Percentiles rank a stretch among this genome's conserved stretches.
Conservation (phyloP, 1,284 basidiomycete genomes). For the Xerocomus minutiporus region DNA sequence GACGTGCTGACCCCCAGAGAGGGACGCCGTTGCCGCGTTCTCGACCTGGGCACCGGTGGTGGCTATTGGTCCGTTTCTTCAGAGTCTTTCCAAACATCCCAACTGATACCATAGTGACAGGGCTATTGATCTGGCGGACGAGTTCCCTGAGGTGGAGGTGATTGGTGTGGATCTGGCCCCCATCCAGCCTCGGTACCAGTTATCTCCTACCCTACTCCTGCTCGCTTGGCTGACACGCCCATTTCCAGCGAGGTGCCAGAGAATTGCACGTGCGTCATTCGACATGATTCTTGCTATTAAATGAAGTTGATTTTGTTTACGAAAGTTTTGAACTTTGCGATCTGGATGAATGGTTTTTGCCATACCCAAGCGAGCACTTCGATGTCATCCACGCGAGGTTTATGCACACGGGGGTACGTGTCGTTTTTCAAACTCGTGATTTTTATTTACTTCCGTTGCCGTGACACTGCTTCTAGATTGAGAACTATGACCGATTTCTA, state of each 20-base stretch:
- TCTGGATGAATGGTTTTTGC: constrained; percentile 51
- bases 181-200: constrained; percentile 57
- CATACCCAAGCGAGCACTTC: constrained; percentile 57
- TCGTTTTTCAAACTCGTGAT: not conserved
- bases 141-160: constrained; percentile 61
- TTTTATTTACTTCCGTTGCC: not conserved
- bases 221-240: constrained; percentile 13
- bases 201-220: constrained; percentile 4
- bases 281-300: constrained; percentile 4
- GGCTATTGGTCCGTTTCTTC: constrained; percentile 47
- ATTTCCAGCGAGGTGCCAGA: constrained; percentile 52
- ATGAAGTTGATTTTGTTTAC: constrained; percentile 5
- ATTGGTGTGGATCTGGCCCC: constrained; percentile 67
- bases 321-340: constrained; percentile 65
- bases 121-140: constrained; percentile 65
- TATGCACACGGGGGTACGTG: constrained; percentile 52
- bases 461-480: constrained; percentile 41
- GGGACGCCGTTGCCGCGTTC: constrained; percentile 38
- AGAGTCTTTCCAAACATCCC: constrained; percentile 8
- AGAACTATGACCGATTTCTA: constrained; percentile 54
- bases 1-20: constrained; percentile 40
- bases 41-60: constrained; percentile 64
- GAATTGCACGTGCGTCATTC: constrained; percentile 56
- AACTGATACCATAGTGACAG: constrained; percentile 29
- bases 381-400: constrained; percentile 65